Conservation (phyloP, 495 filamentous ascomycete species). For the Lineolata rhizophorae region DNA sequence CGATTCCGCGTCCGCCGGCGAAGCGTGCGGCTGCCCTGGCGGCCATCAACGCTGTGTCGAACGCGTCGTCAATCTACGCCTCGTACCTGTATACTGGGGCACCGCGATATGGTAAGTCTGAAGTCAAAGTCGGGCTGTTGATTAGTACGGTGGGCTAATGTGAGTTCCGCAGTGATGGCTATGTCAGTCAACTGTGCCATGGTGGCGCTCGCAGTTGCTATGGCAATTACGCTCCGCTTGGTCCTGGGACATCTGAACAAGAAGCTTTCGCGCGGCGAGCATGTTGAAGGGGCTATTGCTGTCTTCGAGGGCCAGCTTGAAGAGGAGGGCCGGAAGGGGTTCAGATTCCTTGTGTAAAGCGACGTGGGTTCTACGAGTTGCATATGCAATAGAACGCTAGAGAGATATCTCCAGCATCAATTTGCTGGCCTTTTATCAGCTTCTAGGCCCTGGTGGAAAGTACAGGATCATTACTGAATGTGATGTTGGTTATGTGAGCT, state of each 20-base stretch:
- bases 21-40: constrained; percentile 69
- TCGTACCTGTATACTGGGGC: constrained; percentile 37
- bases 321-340: constrained; percentile 35
- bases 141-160: too few species aligned
- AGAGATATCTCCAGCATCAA: too few species aligned
- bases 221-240: constrained; percentile 39
- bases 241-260: constrained; percentile 48
- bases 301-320: constrained; percentile 27
- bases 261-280: constrained; percentile 34
- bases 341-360: constrained; percentile 32
- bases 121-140: background rate
- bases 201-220: constrained; percentile 39
- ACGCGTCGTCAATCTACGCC: constrained; percentile 51
- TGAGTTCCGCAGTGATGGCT: constrained; percentile 31
- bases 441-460: too few species aligned
- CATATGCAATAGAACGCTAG: too few species aligned
- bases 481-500: too few species aligned
- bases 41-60: constrained; percentile 63
- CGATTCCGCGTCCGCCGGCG: constrained; percentile 58
- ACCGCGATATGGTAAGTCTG: constrained; percentile 18
- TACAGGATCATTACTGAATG: too few species aligned
- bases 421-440: too few species aligned
- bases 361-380: too few species aligned
- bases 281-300: constrained; percentile 22
- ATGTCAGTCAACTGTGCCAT: constrained; percentile 56